A percentile compares a stretch with the other conserved stretches of the same genome.
These are phyloP conservation scores for Chaetomiaceae sp. DNA, from an alignment of 2,329 filamentous ascomycete species.

Conservation along the genomic window DNA sequence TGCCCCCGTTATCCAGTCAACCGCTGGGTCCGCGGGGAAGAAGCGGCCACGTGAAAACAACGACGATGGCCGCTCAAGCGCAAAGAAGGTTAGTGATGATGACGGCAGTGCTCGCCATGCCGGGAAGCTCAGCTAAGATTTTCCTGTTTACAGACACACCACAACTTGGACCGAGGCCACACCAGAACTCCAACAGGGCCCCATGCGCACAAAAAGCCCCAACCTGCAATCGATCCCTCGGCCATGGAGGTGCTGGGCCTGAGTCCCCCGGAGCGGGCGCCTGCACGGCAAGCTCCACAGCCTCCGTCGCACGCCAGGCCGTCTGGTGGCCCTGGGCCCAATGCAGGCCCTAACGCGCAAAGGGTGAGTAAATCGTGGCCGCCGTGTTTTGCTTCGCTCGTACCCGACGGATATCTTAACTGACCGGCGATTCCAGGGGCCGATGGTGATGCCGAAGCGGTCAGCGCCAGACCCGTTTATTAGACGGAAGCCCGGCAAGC, in stretches of 20 bases:
- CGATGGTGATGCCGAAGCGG: constrained; percentile 31
- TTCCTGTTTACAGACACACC: constrained; percentile 10
- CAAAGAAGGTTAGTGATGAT: constrained; percentile 20
- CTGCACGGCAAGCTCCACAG: constrained; percentile 10
- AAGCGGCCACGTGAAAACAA: constrained; percentile 42
- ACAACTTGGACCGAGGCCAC: constrained; percentile 9
- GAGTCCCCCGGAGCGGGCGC: constrained; percentile 35
- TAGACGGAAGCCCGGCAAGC: constrained; percentile 32
- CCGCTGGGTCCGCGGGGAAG: constrained; percentile 30
- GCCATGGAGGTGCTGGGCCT: constrained; percentile 50
- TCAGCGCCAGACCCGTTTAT: constrained; percentile 43
- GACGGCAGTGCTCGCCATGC: background rate
- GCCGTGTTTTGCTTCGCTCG: too few relatives aligned
- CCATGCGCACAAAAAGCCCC: constrained; percentile 20
- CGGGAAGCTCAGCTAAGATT: background rate
- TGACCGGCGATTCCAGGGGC: constrained; percentile 5
- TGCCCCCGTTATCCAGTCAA: constrained; percentile 38
- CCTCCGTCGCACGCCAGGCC: constrained; percentile 4
- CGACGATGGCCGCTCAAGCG: constrained; percentile 22
- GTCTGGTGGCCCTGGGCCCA: constrained; percentile 9
- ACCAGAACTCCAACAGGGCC: constrained; percentile 17
- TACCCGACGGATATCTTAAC: background rate
- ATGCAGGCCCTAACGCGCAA: background rate
- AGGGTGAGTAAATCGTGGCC: constrained; percentile 17
- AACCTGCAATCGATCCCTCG: constrained; percentile 41